These are phyloP conservation scores for Gardenia jasminoides DNA, from an alignment of 257 asterid species.

Conservation along the genomic window DNA sequence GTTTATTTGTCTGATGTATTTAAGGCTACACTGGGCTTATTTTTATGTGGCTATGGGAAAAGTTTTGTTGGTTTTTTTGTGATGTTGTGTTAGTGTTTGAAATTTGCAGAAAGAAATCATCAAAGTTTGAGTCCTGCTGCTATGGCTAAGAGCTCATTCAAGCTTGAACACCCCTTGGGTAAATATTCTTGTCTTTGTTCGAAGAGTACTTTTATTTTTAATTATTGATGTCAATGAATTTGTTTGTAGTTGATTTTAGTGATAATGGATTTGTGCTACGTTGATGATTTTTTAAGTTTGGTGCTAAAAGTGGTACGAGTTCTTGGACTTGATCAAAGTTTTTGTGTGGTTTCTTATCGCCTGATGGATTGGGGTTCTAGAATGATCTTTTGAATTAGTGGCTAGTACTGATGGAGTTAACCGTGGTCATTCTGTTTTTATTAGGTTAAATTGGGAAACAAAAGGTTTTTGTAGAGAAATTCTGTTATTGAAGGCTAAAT, in stretches of 20 bases:
- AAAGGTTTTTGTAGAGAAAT: neutral
- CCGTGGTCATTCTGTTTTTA: neutral
- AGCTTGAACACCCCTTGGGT: constrained; percentile 67
- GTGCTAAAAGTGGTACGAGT: neutral
- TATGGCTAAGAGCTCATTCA: constrained; percentile 67
- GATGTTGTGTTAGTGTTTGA: constrained; percentile 45
- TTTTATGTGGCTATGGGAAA: neutral
- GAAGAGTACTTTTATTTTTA: neutral
- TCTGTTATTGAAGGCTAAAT: neutral
- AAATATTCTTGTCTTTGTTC: constrained; percentile 1
- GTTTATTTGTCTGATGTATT: neutral
- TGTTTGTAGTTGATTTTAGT: neutral
- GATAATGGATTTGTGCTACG: neutral
- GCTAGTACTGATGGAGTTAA: neutral
- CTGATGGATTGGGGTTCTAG: constrained; percentile 1
- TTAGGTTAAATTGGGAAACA: neutral
- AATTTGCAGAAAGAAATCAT: constrained; percentile 47
- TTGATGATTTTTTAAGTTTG: neutral
- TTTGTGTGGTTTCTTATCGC: neutral
- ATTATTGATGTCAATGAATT: neutral
- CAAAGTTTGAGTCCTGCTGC: constrained; percentile 35
- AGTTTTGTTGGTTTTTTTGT: constrained; percentile 17
- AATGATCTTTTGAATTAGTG: neutral
- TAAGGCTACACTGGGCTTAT: neutral
- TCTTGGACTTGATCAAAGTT: neutral